Percentiles rank a stretch among this genome's conserved stretches.
Evolutionary conservation across 208 protist genomes (phyloP).

Genomic region (Histomonas meleagridis): DNA sequence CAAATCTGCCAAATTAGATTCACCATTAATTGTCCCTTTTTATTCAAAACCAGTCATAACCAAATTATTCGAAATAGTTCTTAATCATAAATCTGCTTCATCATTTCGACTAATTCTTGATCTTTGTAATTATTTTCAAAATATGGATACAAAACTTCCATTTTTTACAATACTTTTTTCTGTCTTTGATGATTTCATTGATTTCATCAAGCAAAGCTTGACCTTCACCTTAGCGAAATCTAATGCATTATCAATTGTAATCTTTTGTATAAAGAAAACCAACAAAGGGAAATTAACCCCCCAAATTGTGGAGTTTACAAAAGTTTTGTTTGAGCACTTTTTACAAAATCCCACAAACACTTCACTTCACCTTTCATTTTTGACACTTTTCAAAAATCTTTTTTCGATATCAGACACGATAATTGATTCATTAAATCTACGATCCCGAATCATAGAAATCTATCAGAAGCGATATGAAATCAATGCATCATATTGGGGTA

Average conservation of each 20-base stretch:
- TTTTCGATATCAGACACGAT: neutral
- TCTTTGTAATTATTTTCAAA: neutral
- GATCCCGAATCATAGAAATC: neutral
- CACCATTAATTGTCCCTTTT: neutral
- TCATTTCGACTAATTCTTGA: neutral
- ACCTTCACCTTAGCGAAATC: neutral
- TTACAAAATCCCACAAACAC: neutral
- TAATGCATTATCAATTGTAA: neutral
- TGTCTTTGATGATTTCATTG: too few species aligned
- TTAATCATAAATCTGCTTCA: neutral
- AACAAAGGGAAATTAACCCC: neutral
- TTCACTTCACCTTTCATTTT: neutral
- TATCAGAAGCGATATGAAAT: neutral
- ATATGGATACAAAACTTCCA: neutral
- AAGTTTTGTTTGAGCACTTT: too few species aligned
- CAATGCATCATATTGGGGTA: neutral
- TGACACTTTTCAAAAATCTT: constrained; percentile 6
- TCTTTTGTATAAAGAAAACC: neutral
- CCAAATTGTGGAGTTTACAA: neutral
- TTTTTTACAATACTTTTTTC: too few species aligned
- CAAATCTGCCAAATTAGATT: neutral
- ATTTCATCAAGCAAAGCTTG: neutral
- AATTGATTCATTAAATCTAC: neutral
- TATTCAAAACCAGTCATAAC: neutral
- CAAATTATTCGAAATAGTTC: neutral